Evolutionary conservation across 768 basidiomycete genomes (phyloP), one percentile per base, ranked within the genome.

Genomic region (Leccinum subgranulosum): DNA sequence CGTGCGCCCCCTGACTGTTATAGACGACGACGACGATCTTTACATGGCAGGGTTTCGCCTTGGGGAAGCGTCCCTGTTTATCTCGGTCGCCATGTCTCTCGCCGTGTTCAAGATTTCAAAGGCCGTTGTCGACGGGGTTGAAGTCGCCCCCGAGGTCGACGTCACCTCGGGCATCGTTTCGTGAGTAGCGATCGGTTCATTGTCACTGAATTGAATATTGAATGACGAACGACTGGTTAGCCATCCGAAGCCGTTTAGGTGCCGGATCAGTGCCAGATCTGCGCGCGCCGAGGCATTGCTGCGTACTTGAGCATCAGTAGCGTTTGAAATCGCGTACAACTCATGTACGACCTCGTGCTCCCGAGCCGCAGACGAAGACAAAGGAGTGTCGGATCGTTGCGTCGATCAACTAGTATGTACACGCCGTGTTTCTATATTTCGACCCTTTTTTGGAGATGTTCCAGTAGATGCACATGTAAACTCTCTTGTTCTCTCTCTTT

Each of bases 161-260:
- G 12, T 55, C 17, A 77, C 74, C 0, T 73, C 76, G 0, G 81
- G 81, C 2, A 70, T 71, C 0, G 73, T 84, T 52, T 78, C 76
- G 82, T 81, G 54, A 28, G 76, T 65, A 1, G 11, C 1, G 14
- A 47, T 46, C 27, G 10, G 39, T n/a, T 41, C 39, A n/a, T 19
- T 41, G 39, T 11, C 10, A 19, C 10, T 19, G 39, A 19, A 41
- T 11, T 19, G 39, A 1, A 41, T 19, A 11, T 10, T 5, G 14
- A 36, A 39, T 9, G 36, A 17, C 36, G n/a, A 19, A 43, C 2
- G 10, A 17, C 19, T 43, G 4, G 41, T 8, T 49, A 70, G 68
- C 14, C 84, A 84, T 61, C 82, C 81, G 3, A 79, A 77, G 60
- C 80, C 83, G 21, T 85, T 83, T 68, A 78, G 74, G 60, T 86